Evolutionary conservation across 106 monocot species (phyloP).

Genomic region (Posidonia australis): DNA sequence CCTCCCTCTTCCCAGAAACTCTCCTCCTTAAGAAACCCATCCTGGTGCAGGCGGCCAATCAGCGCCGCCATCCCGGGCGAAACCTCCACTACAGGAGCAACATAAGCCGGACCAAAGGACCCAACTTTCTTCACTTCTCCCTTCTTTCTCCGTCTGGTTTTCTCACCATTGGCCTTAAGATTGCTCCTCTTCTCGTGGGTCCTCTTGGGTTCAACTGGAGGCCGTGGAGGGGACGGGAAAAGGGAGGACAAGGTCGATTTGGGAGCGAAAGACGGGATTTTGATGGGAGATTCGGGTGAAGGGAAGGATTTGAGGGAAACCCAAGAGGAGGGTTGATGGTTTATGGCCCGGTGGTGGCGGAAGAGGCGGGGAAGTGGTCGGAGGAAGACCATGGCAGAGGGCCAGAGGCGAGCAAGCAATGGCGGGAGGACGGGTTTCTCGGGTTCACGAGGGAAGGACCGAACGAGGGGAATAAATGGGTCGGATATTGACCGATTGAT

Average conservation of each 20-base stretch:
- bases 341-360: too few species aligned
- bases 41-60: constrained; percentile 31
- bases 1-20: constrained; percentile 13
- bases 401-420: too few species aligned
- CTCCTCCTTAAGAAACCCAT: constrained; percentile 33
- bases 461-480: too few species aligned
- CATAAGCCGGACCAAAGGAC: constrained; percentile 4
- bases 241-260: background rate
- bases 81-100: constrained; percentile 10
- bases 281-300: background rate
- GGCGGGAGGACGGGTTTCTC: too few species aligned
- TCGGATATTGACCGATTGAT: too few species aligned
- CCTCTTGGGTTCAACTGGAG: too few species aligned
- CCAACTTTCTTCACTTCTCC: constrained; percentile 18
- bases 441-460: too few species aligned
- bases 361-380: background rate
- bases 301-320: background rate
- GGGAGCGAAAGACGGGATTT: background rate
- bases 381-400: background rate
- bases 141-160: background rate
- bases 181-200: too few species aligned
- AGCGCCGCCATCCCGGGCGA: constrained; percentile 29
- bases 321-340: background rate
- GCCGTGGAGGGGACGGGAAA: background rate
- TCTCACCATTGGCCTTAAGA: background rate